These are phyloP conservation scores for Arabidopsis suecica DNA, from an alignment of 345 rosid genomes.

Conservation along the genomic window DNA sequence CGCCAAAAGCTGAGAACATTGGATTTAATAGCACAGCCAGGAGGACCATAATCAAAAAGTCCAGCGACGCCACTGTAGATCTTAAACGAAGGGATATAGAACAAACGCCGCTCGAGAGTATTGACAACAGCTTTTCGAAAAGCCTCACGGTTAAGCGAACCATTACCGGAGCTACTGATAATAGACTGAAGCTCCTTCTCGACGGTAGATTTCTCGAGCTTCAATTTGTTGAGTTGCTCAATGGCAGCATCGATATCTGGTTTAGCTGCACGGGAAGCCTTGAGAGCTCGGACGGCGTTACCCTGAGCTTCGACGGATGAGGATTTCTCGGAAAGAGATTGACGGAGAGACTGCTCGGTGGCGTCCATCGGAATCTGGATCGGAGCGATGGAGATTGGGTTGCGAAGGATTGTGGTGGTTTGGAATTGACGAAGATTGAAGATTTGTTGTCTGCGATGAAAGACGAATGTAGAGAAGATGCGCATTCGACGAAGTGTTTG, in stretches of 20 bases:
- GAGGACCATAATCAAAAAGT: constrained; percentile 89
- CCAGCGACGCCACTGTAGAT: constrained; percentile 96
- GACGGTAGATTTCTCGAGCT: constrained; percentile 71
- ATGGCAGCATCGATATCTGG: constrained; percentile 76
- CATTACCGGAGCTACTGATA: constrained; percentile 54
- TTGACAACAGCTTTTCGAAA: constrained; percentile 78
- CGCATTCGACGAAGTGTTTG: constrained; percentile 52
- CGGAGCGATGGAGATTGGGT: not conserved
- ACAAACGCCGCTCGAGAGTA: constrained; percentile 82
- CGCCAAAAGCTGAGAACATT: constrained; percentile 94
- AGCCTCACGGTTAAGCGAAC: constrained; percentile 65
- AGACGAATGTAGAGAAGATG: constrained; percentile 38
- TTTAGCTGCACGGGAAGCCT: constrained; percentile 64
- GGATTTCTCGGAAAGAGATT: constrained; percentile 60
- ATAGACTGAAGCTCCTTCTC: constrained; percentile 74
- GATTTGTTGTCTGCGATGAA: constrained; percentile 41
- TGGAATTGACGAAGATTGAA: constrained; percentile 28
- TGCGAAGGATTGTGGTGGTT: constrained; percentile 15
- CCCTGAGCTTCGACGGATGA: constrained; percentile 78
- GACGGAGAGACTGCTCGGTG: constrained; percentile 71
- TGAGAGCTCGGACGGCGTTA: constrained; percentile 73
- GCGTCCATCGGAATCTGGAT: constrained; percentile 55
- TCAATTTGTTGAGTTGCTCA: constrained; percentile 61
- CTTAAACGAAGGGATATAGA: constrained; percentile 83
- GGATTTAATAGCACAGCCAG: constrained; percentile 87